Percentiles rank a stretch among this genome's conserved stretches.
phyloP scores from a whole-genome alignment of 2,329 filamentous ascomycete species.

The Teratosphaeria zuluensis region DNA sequence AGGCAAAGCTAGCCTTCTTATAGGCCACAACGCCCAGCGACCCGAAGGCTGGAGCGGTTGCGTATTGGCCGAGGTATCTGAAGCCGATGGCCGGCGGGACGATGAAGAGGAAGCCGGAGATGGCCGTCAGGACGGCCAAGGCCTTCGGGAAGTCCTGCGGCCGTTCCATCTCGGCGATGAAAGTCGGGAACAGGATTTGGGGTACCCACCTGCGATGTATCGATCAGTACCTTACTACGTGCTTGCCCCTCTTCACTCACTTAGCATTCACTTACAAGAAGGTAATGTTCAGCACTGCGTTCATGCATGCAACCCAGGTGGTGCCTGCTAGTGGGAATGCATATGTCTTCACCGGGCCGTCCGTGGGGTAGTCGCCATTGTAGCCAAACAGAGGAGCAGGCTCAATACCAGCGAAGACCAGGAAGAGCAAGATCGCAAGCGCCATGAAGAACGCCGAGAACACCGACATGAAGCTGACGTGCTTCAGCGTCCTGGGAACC shows the following conservation, averaged over 20 bases:
- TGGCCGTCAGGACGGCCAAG: slow-evolving; percentile 35
- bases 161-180: slow-evolving; percentile 42
- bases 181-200: slow-evolving; percentile 43
- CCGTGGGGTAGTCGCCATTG: slow-evolving; percentile 36
- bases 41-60: slow-evolving; percentile 42
- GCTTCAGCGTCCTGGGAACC: slow-evolving; percentile 35
- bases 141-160: slow-evolving; percentile 44
- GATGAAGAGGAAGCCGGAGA: slow-evolving; percentile 41
- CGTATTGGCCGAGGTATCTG: slow-evolving; percentile 40
- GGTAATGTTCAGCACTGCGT: slow-evolving; percentile 38
- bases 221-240: neutral
- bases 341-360: slow-evolving; percentile 37
- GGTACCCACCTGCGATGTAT: slow-evolving; percentile 33
- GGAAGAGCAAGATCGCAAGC: slow-evolving; percentile 40
- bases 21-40: slow-evolving; percentile 34
- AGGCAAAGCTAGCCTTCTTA: slow-evolving; percentile 42
- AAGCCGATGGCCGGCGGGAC: slow-evolving; percentile 42
- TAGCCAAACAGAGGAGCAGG: slow-evolving; percentile 36
- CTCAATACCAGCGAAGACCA: slow-evolving; percentile 41
- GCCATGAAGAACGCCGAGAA: slow-evolving; percentile 41
- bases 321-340: slow-evolving; percentile 39
- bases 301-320: slow-evolving; percentile 40
- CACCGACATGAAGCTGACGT: slow-evolving; percentile 44
- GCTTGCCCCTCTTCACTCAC: slow-evolving; percentile 9
- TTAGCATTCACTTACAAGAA: slow-evolving; percentile 11